phyloP scores from a whole-genome alignment of 2,329 filamentous ascomycete species.

The Hansfordia pulvinata region DNA sequence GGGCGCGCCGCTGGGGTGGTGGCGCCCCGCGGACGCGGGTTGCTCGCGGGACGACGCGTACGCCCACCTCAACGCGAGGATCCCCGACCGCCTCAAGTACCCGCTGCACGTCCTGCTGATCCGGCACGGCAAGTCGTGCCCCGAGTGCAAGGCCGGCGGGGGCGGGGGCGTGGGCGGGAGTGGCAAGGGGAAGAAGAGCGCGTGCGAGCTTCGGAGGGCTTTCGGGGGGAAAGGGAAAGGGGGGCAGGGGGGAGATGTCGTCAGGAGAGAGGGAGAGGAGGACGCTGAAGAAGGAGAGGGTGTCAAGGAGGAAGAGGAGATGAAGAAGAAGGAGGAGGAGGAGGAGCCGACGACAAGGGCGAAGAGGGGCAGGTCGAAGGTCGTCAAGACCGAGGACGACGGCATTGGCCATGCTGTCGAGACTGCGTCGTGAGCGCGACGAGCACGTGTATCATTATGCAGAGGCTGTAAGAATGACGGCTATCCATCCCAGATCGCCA shows the following conservation, averaged over 20 bases:
- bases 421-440: no score
- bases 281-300: constrained; percentile 3
- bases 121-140: constrained; percentile 29
- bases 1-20: constrained; percentile 32
- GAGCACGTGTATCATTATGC: no score
- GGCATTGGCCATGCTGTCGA: no score
- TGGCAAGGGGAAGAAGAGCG: constrained; percentile 19
- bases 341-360: no score
- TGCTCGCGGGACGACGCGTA: constrained; percentile 31
- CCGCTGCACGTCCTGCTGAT: constrained; percentile 34
- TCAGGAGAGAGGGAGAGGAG: constrained; percentile 3
- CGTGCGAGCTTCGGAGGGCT: constrained; percentile 25
- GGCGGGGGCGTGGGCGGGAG: no score
- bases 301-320: constrained; percentile 4
- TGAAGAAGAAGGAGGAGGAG: constrained; percentile 4
- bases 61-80: constrained; percentile 31
- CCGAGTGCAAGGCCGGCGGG: constrained; percentile 29
- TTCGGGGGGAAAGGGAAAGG: constrained; percentile 17
- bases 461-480: no score
- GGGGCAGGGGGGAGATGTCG: constrained; percentile 5
- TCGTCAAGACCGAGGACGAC: no score
- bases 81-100: constrained; percentile 35
- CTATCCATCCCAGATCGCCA: no score
- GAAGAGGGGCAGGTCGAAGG: no score
- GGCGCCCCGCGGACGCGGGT: constrained; percentile 26